Percentiles rank a stretch among this genome's conserved stretches.
Conservation (phyloP, 2,329 filamentous ascomycete genomes). For the Lasiodiplodia citricola region DNA sequence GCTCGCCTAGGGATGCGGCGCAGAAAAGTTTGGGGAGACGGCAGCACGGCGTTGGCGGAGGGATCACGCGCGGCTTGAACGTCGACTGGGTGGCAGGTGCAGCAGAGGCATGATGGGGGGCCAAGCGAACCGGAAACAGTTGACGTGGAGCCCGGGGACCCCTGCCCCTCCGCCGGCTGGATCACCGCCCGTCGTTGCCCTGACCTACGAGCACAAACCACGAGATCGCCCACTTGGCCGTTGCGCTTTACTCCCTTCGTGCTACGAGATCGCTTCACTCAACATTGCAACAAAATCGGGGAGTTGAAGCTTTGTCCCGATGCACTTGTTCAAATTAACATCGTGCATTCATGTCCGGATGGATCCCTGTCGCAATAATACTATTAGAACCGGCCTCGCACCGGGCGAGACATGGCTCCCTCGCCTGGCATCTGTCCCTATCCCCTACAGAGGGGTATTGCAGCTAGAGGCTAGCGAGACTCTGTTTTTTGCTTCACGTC, state of each 20-base stretch:
- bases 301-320: too few relatives aligned
- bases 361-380: too few relatives aligned
- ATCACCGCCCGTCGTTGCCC: constrained; percentile 8
- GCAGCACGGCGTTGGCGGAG: constrained; percentile 15
- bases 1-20: constrained; percentile 21
- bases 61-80: constrained; percentile 25
- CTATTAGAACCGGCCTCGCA: neutral
- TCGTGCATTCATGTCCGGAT: too few relatives aligned
- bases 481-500: too few relatives aligned
- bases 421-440: neutral
- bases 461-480: too few relatives aligned
- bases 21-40: constrained; percentile 10
- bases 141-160: constrained; percentile 24
- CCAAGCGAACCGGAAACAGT: constrained; percentile 22
- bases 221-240: constrained; percentile 15
- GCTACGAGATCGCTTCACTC: too few relatives aligned
- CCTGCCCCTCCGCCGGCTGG: constrained; percentile 18
- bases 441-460: neutral
- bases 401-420: constrained; percentile 3
- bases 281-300: too few relatives aligned
- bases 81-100: constrained; percentile 12
- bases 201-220: constrained; percentile 21
- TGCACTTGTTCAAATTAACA: too few relatives aligned
- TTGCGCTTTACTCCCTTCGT: neutral
- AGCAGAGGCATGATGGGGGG: constrained; percentile 20